A percentile compares a stretch with the other conserved stretches of the same genome.
Evolutionary conservation across 495 filamentous ascomycete genomes (phyloP).

Genomic region (Thermochaetoides thermophila): DNA sequence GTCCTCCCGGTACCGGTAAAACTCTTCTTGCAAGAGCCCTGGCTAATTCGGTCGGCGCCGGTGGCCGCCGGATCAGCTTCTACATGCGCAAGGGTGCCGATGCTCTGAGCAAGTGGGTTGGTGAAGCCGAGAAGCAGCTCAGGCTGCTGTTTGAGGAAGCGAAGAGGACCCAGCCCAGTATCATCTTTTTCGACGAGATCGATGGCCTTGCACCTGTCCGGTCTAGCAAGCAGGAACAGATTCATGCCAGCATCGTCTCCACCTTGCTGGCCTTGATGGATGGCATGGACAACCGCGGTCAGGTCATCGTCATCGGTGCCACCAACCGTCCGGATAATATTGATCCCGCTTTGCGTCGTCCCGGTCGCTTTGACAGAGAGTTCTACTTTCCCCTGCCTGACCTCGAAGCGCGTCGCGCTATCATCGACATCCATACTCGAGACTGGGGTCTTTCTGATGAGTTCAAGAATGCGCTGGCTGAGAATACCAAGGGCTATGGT

Average conservation of each 20-base stretch:
- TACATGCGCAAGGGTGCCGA: slow-evolving; percentile 99
- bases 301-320: slow-evolving; percentile 95
- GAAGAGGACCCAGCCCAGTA: slow-evolving; percentile 84
- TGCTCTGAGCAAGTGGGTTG: slow-evolving; percentile 96
- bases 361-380: slow-evolving; percentile 90
- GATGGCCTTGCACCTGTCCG: slow-evolving; percentile 90
- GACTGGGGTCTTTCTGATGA: slow-evolving; percentile 68
- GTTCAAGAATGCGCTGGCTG: slow-evolving; percentile 75
- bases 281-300: slow-evolving; percentile 95
- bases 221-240: slow-evolving; percentile 96
- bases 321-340: slow-evolving; percentile 96
- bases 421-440: slow-evolving; percentile 90
- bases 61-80: slow-evolving; percentile 87
- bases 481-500: slow-evolving; percentile 87
- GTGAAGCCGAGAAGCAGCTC: slow-evolving; percentile 90
- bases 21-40: slow-evolving; percentile 85
- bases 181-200: slow-evolving; percentile 99
- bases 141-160: slow-evolving; percentile 92
- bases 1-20: slow-evolving; percentile 94
- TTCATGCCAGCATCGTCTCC: slow-evolving; percentile 94
- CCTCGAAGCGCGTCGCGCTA: slow-evolving; percentile 57
- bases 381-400: slow-evolving; percentile 94
- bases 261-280: slow-evolving; percentile 94
- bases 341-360: slow-evolving; percentile 84
- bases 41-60: slow-evolving; percentile 58